These are phyloP conservation scores for Poronia punctata DNA, from an alignment of 495 filamentous ascomycete genomes.

Conservation along the genomic window DNA sequence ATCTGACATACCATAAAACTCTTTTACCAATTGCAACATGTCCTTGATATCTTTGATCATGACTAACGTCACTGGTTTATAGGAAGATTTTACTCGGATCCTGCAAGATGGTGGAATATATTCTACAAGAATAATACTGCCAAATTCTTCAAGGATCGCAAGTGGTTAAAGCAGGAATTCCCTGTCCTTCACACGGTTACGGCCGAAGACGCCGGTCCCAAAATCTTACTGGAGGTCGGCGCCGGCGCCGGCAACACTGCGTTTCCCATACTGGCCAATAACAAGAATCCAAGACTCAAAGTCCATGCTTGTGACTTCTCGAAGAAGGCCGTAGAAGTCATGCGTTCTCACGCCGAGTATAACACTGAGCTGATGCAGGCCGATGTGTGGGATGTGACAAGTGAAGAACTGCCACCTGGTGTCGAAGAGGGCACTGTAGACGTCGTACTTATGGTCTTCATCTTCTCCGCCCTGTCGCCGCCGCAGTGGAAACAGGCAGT, in stretches of 20 bases:
- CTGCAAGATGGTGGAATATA: slow-evolving; percentile 90
- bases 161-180: slow-evolving; percentile 94
- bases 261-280: slow-evolving; percentile 76
- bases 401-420: slow-evolving; percentile 63
- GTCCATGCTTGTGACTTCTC: slow-evolving; percentile 93
- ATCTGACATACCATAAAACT: slow-evolving; percentile 41
- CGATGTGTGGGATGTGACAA: slow-evolving; percentile 85
- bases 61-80: slow-evolving; percentile 26
- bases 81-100: slow-evolving; percentile 78
- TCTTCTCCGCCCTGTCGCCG: slow-evolving; percentile 87
- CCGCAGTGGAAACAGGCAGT: slow-evolving; percentile 78
- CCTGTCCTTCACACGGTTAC: slow-evolving; percentile 70
- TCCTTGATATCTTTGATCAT: not conserved
- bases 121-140: slow-evolving; percentile 93
- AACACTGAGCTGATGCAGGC: slow-evolving; percentile 63
- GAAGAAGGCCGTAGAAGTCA: slow-evolving; percentile 81
- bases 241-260: slow-evolving; percentile 95
- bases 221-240: slow-evolving; percentile 77
- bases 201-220: slow-evolving; percentile 49
- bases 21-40: slow-evolving; percentile 1
- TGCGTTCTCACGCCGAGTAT: slow-evolving; percentile 60
- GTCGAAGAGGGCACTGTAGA: slow-evolving; percentile 73
- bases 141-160: slow-evolving; percentile 98
- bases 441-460: slow-evolving; percentile 88
- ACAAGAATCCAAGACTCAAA: slow-evolving; percentile 69